Percentiles rank a stretch among this genome's conserved stretches.
Conservation (phyloP, 208 protist species). For the Acanthamoeba healyi region DNA sequence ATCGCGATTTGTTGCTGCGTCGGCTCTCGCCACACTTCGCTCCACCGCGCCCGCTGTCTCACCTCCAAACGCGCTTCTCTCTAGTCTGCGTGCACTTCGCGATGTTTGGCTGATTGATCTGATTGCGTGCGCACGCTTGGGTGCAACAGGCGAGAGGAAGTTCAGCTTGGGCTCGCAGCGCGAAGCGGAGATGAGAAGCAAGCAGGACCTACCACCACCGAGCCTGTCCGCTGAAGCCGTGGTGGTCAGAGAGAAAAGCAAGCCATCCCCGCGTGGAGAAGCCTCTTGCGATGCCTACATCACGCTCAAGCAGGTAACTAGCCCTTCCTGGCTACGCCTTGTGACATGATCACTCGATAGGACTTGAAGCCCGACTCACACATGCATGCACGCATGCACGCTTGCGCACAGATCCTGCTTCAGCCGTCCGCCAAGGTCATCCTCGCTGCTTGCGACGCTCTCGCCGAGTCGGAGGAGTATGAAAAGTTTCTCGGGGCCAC, state of each 20-base stretch:
- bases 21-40: no score
- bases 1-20: no score
- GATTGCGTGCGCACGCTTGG: background rate
- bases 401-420: background rate
- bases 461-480: background rate
- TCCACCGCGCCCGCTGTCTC: no score
- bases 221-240: background rate
- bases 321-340: no score
- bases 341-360: no score
- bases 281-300: background rate
- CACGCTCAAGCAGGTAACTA: background rate
- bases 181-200: background rate
- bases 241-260: background rate
- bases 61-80: no score
- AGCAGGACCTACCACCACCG: background rate
- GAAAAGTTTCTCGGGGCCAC: background rate
- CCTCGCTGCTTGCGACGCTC: conserved; percentile 10
- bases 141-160: background rate
- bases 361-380: no score
- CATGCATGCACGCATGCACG: no score
- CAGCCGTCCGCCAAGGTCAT: background rate
- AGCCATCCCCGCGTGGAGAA: no score
- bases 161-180: conserved; percentile 11
- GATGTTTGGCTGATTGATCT: no score
- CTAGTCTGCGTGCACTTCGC: no score